Base-by-base conservation (phyloP, 257 asterid species). In the Ocimum tenuiflorum region DNA sequence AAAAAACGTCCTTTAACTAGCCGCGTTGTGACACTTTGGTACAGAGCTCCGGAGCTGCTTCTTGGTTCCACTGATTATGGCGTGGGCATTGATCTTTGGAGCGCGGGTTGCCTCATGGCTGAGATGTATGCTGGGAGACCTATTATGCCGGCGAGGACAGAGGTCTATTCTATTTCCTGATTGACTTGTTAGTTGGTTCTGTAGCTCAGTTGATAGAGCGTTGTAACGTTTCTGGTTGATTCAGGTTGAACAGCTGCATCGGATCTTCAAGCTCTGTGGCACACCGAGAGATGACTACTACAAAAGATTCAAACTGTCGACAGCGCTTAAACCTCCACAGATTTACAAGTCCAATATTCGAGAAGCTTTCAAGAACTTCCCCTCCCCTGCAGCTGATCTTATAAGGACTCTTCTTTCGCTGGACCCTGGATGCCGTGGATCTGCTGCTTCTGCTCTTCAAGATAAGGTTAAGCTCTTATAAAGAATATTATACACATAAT, bases 21-120 rank as follows among this genome's bases (percentile, higher is more conserved):
- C 65, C 82, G 92, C 15, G 97, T 90, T 14, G 97, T 90, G 68
- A 90, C 97, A 2, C 90, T 90, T 60, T 90, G 97, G 97, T 87
- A 90, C 10, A 63, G 96, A 65, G 95, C 96, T 5, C 96, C 94
- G 0, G 96, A 90, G 81, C 80, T 90, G 20, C 79, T 90, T n/a
- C 23, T 90, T 7, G 97, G 96, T 8, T 73, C 96, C 4, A 88
- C 95, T 0, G 88, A 90, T 11, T 90, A 90, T 69, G 96, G 96
- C 18, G 33, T 64, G 19, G 96, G 90, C 0, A 84, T 85, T 38
- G 97, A 90, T 81, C 85, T 90, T 14, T 90, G 96, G 97, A 90
- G 97, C 33, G 95, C 73, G 0, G 97, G 97, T 3, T 90, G 97
- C 68, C 91, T 90, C 59, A 67, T 90, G 88, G 96, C 96, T 2